A percentile compares a stretch with the other conserved stretches of the same genome.
phyloP scores from a whole-genome alignment of 345 rosid genomes.

The Brassica nigra region DNA sequence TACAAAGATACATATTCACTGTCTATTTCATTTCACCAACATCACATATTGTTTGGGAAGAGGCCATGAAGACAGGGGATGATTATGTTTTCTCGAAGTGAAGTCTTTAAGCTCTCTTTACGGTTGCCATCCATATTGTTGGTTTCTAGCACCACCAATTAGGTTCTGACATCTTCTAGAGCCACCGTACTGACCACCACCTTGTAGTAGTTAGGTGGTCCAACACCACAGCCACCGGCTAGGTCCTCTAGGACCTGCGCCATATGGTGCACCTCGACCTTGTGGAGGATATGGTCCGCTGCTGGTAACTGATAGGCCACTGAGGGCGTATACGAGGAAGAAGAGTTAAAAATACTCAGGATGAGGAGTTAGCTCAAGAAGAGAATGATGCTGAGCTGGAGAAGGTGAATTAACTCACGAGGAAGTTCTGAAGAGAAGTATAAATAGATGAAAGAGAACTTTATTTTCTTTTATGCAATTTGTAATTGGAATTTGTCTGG shows the following conservation, averaged over 20 bases:
- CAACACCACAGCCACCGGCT: constrained; percentile 65
- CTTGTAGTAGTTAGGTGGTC: constrained; percentile 73
- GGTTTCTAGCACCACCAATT: constrained; percentile 88
- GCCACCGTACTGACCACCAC: constrained; percentile 62
- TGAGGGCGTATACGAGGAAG: too few species aligned
- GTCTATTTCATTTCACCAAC: too few species aligned
- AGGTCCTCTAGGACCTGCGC: constrained; percentile 67
- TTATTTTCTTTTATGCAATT: too few species aligned
- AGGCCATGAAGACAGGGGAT: constrained; percentile 24
- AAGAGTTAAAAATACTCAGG: too few species aligned
- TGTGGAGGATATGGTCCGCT: constrained; percentile 81
- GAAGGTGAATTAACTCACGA: too few species aligned
- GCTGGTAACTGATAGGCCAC: constrained; percentile 14
- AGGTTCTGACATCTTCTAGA: constrained; percentile 77
- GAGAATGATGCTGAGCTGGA: too few species aligned
- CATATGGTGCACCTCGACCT: constrained; percentile 81
- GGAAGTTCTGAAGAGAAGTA: too few species aligned
- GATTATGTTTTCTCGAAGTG: neutral
- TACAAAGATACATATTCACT: constrained; percentile 50
- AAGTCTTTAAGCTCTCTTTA: constrained; percentile 28
- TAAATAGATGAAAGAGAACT: too few species aligned
- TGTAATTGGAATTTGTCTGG: too few species aligned
- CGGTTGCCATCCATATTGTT: constrained; percentile 83
- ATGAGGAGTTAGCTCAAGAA: too few species aligned
- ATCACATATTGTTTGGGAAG: too few species aligned